Conservation (phyloP, 441 rosid species). For the Mallotus repandus region DNA sequence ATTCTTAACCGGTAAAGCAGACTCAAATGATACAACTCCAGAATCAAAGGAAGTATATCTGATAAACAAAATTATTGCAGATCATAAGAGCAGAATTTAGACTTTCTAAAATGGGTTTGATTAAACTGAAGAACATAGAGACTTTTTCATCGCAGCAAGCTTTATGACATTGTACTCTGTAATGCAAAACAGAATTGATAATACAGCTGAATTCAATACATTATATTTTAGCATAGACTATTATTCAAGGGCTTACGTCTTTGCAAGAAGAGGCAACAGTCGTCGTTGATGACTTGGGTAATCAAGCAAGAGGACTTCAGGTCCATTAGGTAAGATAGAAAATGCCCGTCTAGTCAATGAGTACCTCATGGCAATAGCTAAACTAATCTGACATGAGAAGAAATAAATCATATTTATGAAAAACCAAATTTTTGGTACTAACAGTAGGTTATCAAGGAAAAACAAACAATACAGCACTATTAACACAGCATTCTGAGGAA, state of each 20-base stretch:
- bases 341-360: conserved; percentile 85
- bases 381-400: conserved; percentile 50
- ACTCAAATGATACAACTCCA: not conserved
- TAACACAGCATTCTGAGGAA: not conserved
- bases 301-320: conserved; percentile 89
- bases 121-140: not conserved
- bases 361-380: conserved; percentile 83
- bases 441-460: not conserved
- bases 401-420: conserved; percentile 1
- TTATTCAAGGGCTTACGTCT: conserved; percentile 53
- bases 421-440: not conserved
- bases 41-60: not conserved
- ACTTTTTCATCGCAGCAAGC: not conserved
- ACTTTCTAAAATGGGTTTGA: not conserved
- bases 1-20: not conserved
- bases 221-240: not conserved
- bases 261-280: conserved; percentile 89
- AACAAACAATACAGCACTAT: not conserved
- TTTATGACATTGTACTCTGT: not conserved
- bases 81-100: not conserved
- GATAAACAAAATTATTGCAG: not conserved
- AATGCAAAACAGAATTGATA: not conserved
- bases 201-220: not conserved
- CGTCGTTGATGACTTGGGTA: conserved; percentile 93
- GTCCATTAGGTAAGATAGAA: conserved; percentile 62